These are phyloP conservation scores for Chaetomium globosum DNA, from an alignment of 2,329 filamentous ascomycete genomes.

Conservation along the genomic window DNA sequence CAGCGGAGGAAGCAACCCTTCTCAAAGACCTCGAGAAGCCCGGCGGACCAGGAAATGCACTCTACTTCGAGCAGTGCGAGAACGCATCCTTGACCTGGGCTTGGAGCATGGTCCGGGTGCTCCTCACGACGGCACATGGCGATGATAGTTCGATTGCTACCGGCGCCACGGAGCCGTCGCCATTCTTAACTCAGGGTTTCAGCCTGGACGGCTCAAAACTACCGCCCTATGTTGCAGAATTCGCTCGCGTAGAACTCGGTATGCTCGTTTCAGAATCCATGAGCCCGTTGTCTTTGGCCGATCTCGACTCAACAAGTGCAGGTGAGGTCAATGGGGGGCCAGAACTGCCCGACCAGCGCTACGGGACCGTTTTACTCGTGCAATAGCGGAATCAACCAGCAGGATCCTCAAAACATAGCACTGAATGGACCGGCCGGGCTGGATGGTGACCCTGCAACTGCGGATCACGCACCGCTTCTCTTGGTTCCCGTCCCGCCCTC, in stretches of 20 bases:
- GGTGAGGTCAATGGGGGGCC: background rate
- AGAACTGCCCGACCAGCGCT: background rate
- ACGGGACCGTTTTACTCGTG: background rate
- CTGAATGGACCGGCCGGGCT: too few species aligned
- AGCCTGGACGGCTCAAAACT: constrained; percentile 8
- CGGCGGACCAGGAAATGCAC: background rate
- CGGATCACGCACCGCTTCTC: too few species aligned
- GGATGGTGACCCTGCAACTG: background rate
- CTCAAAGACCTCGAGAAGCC: constrained; percentile 12
- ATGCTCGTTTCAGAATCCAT: constrained; percentile 3
- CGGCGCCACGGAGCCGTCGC: background rate
- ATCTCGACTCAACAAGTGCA: background rate
- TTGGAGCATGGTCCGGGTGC: constrained; percentile 14
- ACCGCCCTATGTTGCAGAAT: constrained; percentile 6
- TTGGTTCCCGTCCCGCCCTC: background rate
- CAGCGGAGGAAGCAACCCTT: constrained; percentile 13
- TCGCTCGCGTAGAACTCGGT: constrained; percentile 2
- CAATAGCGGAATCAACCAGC: background rate
- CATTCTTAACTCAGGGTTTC: background rate
- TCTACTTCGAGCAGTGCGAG: constrained; percentile 11
- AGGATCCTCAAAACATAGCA: background rate
- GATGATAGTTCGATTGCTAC: background rate
- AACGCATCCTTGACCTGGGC: constrained; percentile 25
- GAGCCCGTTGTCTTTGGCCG: constrained; percentile 1
- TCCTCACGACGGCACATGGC: background rate